A percentile compares a stretch with the other conserved stretches of the same genome.
phyloP scores from a whole-genome alignment of 768 basidiomycete genomes.

The Boletus bicolor region DNA sequence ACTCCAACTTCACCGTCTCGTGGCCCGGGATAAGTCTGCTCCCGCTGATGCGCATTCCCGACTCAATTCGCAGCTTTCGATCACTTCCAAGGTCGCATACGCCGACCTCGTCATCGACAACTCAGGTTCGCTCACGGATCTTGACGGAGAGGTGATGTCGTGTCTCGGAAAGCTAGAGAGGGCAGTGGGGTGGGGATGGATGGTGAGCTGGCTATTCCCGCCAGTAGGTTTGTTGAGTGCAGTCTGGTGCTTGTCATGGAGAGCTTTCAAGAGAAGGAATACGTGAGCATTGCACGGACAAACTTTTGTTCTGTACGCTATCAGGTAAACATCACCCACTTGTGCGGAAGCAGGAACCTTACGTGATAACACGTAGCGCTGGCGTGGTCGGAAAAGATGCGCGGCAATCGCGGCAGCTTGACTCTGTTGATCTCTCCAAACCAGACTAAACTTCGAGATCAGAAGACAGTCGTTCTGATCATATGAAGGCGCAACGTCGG shows the following conservation, averaged over 20 bases:
- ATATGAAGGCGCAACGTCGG: too few species aligned
- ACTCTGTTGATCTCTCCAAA: too few species aligned
- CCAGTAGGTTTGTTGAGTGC: conserved; percentile 52
- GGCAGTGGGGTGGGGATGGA: conserved; percentile 56
- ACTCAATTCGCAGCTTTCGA: conserved; percentile 79
- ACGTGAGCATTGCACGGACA: neutral
- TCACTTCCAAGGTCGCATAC: conserved; percentile 74
- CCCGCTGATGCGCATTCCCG: conserved; percentile 68
- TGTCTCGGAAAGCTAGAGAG: conserved; percentile 44
- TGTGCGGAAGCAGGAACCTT: too few species aligned
- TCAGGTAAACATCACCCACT: too few species aligned
- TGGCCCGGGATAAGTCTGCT: conserved; percentile 67
- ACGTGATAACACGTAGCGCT: too few species aligned
- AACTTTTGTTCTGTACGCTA: too few species aligned
- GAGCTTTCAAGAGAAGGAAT: conserved; percentile 23
- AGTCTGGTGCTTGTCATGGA: conserved; percentile 37
- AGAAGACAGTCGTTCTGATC: too few species aligned
- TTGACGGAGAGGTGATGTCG: conserved; percentile 44
- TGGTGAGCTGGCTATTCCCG: conserved; percentile 60
- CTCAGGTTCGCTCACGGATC: conserved; percentile 68
- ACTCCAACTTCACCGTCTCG: conserved; percentile 80
- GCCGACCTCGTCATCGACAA: conserved; percentile 90
- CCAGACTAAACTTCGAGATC: too few species aligned
- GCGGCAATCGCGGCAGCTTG: too few species aligned
- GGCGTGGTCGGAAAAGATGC: too few species aligned